phyloP scores from a whole-genome alignment of 768 basidiomycete genomes.

The Termitomyces sp. region DNA sequence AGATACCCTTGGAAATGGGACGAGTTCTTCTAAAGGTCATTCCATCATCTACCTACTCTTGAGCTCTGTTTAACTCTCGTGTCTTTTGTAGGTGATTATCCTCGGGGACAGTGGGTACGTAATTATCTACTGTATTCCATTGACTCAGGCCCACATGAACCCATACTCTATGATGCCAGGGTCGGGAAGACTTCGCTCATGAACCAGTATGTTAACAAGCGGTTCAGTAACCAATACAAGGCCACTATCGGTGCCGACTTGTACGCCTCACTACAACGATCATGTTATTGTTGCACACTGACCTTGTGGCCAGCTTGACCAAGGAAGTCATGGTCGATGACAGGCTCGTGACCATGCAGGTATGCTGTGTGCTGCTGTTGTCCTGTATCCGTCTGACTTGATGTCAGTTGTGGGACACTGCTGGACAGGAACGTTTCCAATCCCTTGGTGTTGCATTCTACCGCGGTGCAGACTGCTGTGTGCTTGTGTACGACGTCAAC shows the following conservation, averaged over 20 bases:
- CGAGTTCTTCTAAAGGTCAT: slow-evolving; percentile 82
- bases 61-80: neutral
- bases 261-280: slow-evolving; percentile 43
- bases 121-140: slow-evolving; percentile 12
- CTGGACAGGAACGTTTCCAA: slow-evolving; percentile 99
- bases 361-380: slow-evolving; percentile 21
- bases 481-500: slow-evolving; percentile 98
- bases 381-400: slow-evolving; percentile 5
- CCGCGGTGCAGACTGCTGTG: slow-evolving; percentile 98
- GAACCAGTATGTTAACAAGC: slow-evolving; percentile 99
- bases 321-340: slow-evolving; percentile 99
- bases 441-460: slow-evolving; percentile 99
- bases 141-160: slow-evolving; percentile 8
- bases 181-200: slow-evolving; percentile 99
- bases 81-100: slow-evolving; percentile 81
- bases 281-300: slow-evolving; percentile 17
- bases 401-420: slow-evolving; percentile 93
- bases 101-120: slow-evolving; percentile 95
- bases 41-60: neutral
- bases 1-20: slow-evolving; percentile 52
- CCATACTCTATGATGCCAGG: slow-evolving; percentile 34
- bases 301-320: slow-evolving; percentile 63
- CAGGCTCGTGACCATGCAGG: slow-evolving; percentile 98
- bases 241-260: slow-evolving; percentile 98
- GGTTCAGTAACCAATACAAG: slow-evolving; percentile 99